A percentile compares a stretch with the other conserved stretches of the same genome.
phyloP scores from a whole-genome alignment of 495 filamentous ascomycete genomes.

The Hypomontagnella submonticulosa region DNA sequence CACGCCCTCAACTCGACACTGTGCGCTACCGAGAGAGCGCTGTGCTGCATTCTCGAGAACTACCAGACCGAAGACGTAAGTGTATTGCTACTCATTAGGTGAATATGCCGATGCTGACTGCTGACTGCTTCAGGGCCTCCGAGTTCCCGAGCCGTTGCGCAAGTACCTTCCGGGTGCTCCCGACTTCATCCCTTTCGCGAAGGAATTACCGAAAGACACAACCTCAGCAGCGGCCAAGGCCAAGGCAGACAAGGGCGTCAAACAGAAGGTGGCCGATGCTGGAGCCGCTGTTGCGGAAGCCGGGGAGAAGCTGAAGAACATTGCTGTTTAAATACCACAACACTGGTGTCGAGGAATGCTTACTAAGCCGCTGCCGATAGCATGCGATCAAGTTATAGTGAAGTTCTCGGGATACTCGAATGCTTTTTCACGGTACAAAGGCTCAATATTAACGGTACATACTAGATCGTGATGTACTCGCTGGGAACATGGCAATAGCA shows the following conservation, averaged over 20 bases:
- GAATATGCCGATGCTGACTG: conserved; percentile 24
- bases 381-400: neutral
- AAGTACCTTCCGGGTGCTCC: conserved; percentile 93
- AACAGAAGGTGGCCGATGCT: conserved; percentile 33
- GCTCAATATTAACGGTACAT: neutral
- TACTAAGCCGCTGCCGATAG: neutral
- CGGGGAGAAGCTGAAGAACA: conserved; percentile 40
- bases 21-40: conserved; percentile 90
- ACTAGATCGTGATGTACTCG: too few relatives aligned
- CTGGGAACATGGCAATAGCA: too few relatives aligned
- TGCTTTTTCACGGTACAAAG: neutral
- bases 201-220: conserved; percentile 76
- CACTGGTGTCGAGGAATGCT: neutral
- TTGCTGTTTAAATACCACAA: conserved; percentile 23
- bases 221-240: conserved; percentile 56
- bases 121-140: conserved; percentile 71
- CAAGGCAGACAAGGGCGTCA: conserved; percentile 39
- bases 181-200: conserved; percentile 87
- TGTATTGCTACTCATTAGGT: conserved; percentile 20
- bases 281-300: conserved; percentile 33
- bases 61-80: conserved; percentile 88
- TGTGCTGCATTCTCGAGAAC: conserved; percentile 97
- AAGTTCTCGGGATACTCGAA: neutral
- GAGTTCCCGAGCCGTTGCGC: conserved; percentile 84
- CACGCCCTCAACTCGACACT: conserved; percentile 93